Evolutionary conservation across 805 yeast genomes (phyloP).

Genomic region (Metschnikowia koreensis): DNA sequence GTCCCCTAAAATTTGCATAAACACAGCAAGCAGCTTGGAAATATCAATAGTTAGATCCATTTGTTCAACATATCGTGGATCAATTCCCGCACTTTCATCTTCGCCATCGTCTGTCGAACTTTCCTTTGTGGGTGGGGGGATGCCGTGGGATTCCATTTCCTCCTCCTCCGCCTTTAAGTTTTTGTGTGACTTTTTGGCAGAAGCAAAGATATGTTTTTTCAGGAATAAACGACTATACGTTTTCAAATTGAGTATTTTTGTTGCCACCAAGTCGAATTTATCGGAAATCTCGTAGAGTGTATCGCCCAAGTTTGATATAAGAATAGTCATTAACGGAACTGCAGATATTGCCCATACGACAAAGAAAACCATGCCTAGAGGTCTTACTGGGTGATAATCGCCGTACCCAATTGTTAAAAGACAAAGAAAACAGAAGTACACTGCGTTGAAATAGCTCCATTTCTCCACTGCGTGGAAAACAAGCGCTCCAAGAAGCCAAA

Average conservation of each 20-base stretch:
- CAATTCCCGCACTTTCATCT: not conserved
- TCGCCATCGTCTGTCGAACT: not conserved
- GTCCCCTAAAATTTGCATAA: slow-evolving; percentile 32
- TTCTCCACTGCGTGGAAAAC: slow-evolving; percentile 58
- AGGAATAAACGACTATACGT: slow-evolving; percentile 6
- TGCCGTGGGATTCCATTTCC: not conserved
- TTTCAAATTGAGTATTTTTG: slow-evolving; percentile 4
- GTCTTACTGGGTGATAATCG: slow-evolving; percentile 58
- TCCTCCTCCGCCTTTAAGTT: not conserved
- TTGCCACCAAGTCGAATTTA: slow-evolving; percentile 10
- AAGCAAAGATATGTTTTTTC: not conserved
- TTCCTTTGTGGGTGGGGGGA: not conserved
- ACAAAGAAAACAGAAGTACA: slow-evolving; percentile 77
- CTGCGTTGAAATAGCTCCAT: slow-evolving; percentile 69
- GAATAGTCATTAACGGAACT: slow-evolving; percentile 82
- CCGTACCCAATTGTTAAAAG: slow-evolving; percentile 86
- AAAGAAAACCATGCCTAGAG: slow-evolving; percentile 72
- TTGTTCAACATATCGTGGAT: slow-evolving; percentile 1
- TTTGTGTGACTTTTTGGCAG: not conserved
- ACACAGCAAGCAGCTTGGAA: slow-evolving; percentile 21
- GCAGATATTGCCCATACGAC: slow-evolving; percentile 80
- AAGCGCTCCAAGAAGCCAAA: slow-evolving; percentile 74
- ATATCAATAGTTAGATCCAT: slow-evolving; percentile 3
- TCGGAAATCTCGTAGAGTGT: slow-evolving; percentile 38
- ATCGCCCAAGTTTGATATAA: slow-evolving; percentile 73